phyloP scores from a whole-genome alignment of 177 flowering plant species.

The Tripterygium wilfordii region DNA sequence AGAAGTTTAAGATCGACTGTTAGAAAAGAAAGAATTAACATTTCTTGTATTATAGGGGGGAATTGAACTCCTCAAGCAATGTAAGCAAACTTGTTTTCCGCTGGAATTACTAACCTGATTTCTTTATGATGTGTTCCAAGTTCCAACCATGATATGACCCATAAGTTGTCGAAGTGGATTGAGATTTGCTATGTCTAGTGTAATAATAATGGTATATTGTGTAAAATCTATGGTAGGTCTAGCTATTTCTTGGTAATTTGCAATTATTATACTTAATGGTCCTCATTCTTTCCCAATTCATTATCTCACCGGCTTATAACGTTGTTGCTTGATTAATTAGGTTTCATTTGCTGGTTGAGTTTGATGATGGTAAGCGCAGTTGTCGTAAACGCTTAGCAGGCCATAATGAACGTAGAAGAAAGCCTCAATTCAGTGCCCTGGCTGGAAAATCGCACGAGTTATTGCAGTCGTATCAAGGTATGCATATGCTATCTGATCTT shows the following conservation, averaged over 20 bases:
- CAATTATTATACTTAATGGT: not conserved
- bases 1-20: not conserved
- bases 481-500: not conserved
- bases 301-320: no score
- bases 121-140: no score
- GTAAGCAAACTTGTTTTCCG: no score
- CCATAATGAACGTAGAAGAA: conserved; percentile 74
- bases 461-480: conserved; percentile 32
- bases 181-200: no score
- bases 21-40: no score
- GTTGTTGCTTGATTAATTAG: conserved; percentile 19
- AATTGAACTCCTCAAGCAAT: no score
- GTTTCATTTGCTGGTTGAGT: conserved; percentile 72
- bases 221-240: not conserved
- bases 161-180: no score
- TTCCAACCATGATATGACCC: no score
- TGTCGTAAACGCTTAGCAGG: conserved; percentile 74
- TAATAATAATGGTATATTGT: no score
- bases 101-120: no score
- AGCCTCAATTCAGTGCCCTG: conserved; percentile 38
- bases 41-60: no score
- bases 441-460: conserved; percentile 22
- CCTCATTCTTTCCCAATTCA: not conserved
- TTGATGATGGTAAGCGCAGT: conserved; percentile 79
- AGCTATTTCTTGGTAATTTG: no score